Evolutionary conservation across 164 flowering plant genomes (phyloP).

Genomic region (Kalanchoe fedtschenkoi): DNA sequence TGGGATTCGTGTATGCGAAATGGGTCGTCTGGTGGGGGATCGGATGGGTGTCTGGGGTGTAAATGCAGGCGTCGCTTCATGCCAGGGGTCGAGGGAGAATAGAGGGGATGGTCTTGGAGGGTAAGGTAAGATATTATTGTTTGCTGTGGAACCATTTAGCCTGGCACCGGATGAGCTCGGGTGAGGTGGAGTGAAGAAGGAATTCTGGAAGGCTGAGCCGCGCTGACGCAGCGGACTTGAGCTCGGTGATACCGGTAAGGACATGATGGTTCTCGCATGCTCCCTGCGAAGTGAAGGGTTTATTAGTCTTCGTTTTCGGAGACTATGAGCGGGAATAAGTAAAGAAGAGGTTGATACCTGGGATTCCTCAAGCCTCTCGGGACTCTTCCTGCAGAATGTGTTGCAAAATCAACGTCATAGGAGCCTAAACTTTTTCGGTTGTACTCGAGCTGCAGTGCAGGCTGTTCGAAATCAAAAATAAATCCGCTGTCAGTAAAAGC

Average conservation of each 20-base stretch:
- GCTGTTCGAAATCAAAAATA: conserved; percentile 21
- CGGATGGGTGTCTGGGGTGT: conserved; percentile 27
- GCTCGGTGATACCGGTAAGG: conserved; percentile 61
- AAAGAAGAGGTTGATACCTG: conserved; percentile 30
- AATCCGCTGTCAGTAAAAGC: not conserved
- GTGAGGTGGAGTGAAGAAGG: conserved; percentile 64
- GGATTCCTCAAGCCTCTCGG: conserved; percentile 26
- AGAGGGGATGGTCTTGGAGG: conserved; percentile 20
- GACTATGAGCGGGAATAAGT: not conserved
- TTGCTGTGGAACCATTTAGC: conserved; percentile 23
- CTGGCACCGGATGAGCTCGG: conserved; percentile 28
- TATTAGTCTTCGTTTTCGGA: not conserved
- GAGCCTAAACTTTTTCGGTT: conserved; percentile 16
- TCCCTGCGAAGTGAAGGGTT: conserved; percentile 21
- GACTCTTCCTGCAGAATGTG: conserved; percentile 14
- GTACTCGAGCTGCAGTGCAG: conserved; percentile 31
- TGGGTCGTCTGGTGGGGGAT: conserved; percentile 28
- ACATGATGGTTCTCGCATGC: conserved; percentile 31
- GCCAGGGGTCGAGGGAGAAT: conserved; percentile 25
- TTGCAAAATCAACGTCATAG: conserved; percentile 28
- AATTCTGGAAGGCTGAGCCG: conserved; percentile 37
- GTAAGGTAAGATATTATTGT: conserved; percentile 16
- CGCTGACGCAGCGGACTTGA: conserved; percentile 49
- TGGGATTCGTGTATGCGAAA: conserved; percentile 12
- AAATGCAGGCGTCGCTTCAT: conserved; percentile 16